A percentile compares a stretch with the other conserved stretches of the same genome.
Conservation (phyloP, 495 filamentous ascomycete species). For the Neurospora sp. region DNA sequence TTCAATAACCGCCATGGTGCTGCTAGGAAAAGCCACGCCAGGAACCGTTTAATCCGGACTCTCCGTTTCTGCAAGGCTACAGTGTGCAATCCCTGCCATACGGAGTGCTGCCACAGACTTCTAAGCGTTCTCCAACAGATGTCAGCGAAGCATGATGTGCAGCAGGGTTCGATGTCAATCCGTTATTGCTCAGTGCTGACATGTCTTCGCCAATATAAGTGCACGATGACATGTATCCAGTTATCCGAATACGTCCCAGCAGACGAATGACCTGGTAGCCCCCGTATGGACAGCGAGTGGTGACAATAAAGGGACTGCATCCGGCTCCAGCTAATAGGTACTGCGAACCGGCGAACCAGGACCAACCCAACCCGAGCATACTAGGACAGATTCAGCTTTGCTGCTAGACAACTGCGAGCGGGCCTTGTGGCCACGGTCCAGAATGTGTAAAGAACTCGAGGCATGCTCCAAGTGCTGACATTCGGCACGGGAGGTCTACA, state of each 20-base stretch:
- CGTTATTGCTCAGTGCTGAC: neutral
- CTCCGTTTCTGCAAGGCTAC: neutral
- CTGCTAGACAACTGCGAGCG: neutral
- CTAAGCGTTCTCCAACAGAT: neutral
- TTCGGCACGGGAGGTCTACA: neutral
- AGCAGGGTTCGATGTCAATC: constrained; percentile 14
- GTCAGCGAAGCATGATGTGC: constrained; percentile 14
- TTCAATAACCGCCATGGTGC: neutral
- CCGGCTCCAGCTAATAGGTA: neutral
- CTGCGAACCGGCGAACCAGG: neutral
- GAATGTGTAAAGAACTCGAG: neutral
- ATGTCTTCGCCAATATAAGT: neutral
- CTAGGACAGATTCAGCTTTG: neutral
- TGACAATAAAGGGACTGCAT: neutral
- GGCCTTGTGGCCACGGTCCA: constrained; percentile 1
- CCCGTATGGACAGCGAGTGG: neutral
- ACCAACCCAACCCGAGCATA: neutral
- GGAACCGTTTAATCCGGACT: neutral
- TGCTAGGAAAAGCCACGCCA: neutral
- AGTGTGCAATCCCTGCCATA: neutral
- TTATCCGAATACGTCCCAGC: neutral
- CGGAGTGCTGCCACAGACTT: neutral
- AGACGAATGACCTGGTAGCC: neutral
- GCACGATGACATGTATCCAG: neutral
- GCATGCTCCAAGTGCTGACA: neutral